phyloP scores from a whole-genome alignment of 345 rosid genomes.

The Sonneratia alba region DNA sequence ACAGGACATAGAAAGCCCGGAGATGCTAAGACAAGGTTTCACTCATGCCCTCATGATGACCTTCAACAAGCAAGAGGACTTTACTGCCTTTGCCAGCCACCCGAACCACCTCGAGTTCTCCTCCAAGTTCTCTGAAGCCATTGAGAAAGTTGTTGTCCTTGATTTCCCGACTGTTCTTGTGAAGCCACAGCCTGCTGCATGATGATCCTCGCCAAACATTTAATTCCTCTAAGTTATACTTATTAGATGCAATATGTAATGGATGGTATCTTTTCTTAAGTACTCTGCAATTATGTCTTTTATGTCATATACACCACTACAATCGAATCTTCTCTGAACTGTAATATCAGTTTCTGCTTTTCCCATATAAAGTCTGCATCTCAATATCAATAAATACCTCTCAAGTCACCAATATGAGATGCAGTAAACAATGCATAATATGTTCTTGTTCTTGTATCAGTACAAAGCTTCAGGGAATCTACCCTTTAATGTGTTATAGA shows the following conservation, averaged over 20 bases:
- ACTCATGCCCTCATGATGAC: slow-evolving; percentile 78
- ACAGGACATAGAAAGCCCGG: slow-evolving; percentile 64
- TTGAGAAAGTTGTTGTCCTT: slow-evolving; percentile 68
- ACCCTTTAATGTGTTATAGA: no score
- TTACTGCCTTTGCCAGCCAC: slow-evolving; percentile 46
- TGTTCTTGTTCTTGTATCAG: no score
- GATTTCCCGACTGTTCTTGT: slow-evolving; percentile 48
- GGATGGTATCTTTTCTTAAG: not conserved
- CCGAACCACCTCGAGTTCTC: slow-evolving; percentile 79
- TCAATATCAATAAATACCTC: no score
- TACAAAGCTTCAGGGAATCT: no score
- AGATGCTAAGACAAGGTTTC: slow-evolving; percentile 90
- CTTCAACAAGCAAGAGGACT: slow-evolving; percentile 70
- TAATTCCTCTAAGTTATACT: not conserved
- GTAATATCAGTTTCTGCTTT: not conserved
- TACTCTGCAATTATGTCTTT: not conserved
- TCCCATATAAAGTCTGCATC: not conserved
- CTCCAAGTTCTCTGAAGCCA: slow-evolving; percentile 57
- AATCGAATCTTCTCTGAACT: no score
- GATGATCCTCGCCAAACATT: not conserved
- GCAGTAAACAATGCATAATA: not conserved
- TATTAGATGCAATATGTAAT: not conserved
- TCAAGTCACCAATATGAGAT: no score
- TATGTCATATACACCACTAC: not conserved
- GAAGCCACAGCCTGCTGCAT: slow-evolving; percentile 20